Evolutionary conservation across 1,284 basidiomycete genomes (phyloP), one percentile per base, ranked within the genome.

Genomic region (Flammula alnicola): DNA sequence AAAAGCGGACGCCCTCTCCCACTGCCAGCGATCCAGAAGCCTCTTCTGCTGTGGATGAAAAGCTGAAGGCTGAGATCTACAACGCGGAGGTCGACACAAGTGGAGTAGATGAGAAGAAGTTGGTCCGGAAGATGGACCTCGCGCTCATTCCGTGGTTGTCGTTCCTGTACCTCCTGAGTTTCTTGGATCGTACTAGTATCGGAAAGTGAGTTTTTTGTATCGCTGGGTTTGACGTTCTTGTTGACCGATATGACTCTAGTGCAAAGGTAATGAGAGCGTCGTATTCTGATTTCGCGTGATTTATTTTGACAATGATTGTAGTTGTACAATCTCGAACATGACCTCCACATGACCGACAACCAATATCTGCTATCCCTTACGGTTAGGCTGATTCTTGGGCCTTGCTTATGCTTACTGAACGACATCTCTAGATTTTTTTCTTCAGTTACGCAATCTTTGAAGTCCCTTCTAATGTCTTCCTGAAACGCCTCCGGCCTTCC

Each of bases 161-260:
- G 10, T 75, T 92, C 49, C 66, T 92, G 51, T 91, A 91, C 66
- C 73, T 91, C 20, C 71, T 91, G 36, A 84, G 84, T 55, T 87
- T 87, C 66, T 66, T 86, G 48, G 91, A 93, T 67, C 79, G 90
- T 49, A 85, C 87, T 36, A 88, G 86, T 58, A 88, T 92, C 56
- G 90, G 88, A 61, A 92, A 92, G n/a, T n/a, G 75, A 72, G 71
- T n/a, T n/a, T n/a, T n/a, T n/a, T n/a, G n/a, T n/a, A n/a, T n/a
- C n/a, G n/a, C n/a, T n/a, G n/a, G n/a, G n/a, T n/a, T n/a, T n/a
- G n/a, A n/a, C n/a, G n/a, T n/a, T n/a, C n/a, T n/a, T n/a, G n/a
- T n/a, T n/a, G n/a, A n/a, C n/a, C n/a, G n/a, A n/a, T n/a, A n/a
- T n/a, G n/a, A n/a, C n/a, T n/a, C n/a, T n/a, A n/a, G n/a, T 67